phyloP scores from a whole-genome alignment of 768 basidiomycete species.

The Suillus bovinus region DNA sequence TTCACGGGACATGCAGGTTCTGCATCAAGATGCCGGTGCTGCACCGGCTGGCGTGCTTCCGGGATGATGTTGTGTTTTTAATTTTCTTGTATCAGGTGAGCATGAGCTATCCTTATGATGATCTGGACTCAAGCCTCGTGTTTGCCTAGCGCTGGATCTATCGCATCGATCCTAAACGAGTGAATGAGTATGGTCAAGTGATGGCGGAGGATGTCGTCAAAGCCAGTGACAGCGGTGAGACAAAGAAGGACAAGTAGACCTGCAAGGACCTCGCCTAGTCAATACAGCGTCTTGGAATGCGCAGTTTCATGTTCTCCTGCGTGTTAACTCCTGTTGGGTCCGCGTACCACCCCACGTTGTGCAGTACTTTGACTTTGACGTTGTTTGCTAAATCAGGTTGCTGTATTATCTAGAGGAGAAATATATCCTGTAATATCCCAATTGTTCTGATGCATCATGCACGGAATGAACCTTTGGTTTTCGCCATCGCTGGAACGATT shows the following conservation, averaged over 20 bases:
- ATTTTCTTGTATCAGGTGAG: slow-evolving; percentile 90
- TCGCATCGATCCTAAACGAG: slow-evolving; percentile 89
- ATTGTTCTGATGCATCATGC: background rate
- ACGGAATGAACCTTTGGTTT: background rate
- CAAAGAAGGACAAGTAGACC: slow-evolving; percentile 55
- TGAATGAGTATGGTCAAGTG: slow-evolving; percentile 96
- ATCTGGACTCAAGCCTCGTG: slow-evolving; percentile 21
- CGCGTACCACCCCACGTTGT: no score
- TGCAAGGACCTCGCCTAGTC: background rate
- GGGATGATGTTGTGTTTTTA: slow-evolving; percentile 89
- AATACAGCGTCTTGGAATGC: background rate
- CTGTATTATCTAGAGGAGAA: background rate
- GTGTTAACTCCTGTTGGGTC: slow-evolving; percentile 16
- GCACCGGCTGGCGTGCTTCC: slow-evolving; percentile 88
- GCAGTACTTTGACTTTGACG: no score
- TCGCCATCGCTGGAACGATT: background rate
- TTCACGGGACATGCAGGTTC: slow-evolving; percentile 52
- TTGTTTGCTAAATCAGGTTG: background rate
- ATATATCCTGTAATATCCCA: background rate
- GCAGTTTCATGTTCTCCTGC: slow-evolving; percentile 7
- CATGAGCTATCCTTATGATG: slow-evolving; percentile 9
- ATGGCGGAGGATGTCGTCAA: slow-evolving; percentile 47
- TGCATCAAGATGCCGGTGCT: slow-evolving; percentile 97
- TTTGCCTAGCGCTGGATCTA: slow-evolving; percentile 88
- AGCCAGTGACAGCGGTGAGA: slow-evolving; percentile 44